Base-by-base conservation (phyloP, 345 rosid species). In the Eucalyptus shirleyi region DNA sequence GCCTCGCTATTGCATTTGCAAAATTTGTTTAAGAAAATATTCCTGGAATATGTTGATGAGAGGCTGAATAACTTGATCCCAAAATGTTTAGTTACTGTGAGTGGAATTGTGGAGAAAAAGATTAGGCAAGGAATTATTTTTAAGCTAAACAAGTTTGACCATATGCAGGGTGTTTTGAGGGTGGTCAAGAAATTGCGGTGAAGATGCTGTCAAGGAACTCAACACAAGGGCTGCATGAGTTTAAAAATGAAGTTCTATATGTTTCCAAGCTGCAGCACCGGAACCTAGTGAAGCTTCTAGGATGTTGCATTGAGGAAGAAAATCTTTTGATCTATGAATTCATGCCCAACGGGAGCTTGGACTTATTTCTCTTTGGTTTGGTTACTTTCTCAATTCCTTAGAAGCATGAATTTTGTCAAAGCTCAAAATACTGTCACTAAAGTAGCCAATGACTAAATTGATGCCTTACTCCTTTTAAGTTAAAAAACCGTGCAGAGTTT, bases 301-400 rank as follows among this genome's bases (percentile, higher is more conserved):
- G 93, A 19, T 93, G 89, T 34, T 91, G 94, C 86, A 91, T 89
- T 87, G 90, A 93, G 77, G 85, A 89, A 88, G 94, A 95, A 87
- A 92, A 90, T 86, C 86, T 92, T 91, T 56, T 94, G 49, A 88
- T 94, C 37, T 93, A 92, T 28, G 96, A 95, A 89, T 93, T 91
- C 91, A 88, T 93, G 93, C 94, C 94, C 12, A 94, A 94, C 86
- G 91, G 89, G 87, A 93, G 96, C 90, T 91, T 94, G 89, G 93
- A 92, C 53, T 67, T 42, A 86, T 91, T 93, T 83, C 90, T 94
- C 34, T 94, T 93, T 86, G 93, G 94, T 93, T 87, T 14, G 93
- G 42, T 60, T 14, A 47, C 51, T 42, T 24, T 69, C 81, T 69
- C 81, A 34, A 34, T 34, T 69, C 81, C 86, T 45, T 23, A 21